A percentile compares a stretch with the other conserved stretches of the same genome.
These are phyloP conservation scores for Acacia pycnantha DNA, from an alignment of 331 rosid genomes.

Conservation along the genomic window DNA sequence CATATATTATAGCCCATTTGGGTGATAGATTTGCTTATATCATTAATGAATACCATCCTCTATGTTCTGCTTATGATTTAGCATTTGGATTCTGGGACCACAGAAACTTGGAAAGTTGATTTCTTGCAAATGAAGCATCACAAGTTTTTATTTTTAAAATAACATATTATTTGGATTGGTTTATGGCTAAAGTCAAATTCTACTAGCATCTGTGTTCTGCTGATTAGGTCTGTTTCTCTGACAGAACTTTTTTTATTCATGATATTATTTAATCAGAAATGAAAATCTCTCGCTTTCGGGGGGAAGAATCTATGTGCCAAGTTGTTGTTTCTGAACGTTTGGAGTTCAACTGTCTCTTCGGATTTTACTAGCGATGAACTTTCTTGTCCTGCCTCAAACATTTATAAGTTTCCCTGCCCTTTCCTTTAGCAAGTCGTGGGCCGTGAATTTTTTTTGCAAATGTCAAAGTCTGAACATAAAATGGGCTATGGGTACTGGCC, in stretches of 20 bases:
- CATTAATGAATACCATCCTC: not conserved
- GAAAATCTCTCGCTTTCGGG: too few species aligned
- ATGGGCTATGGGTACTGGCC: slow-evolving; percentile 15
- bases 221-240: not conserved
- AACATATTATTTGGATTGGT: not conserved
- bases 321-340: not conserved
- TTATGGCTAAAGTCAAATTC: not conserved
- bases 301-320: not conserved
- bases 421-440: not conserved
- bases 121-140: not conserved
- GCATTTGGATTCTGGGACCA: not conserved
- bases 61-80: not conserved
- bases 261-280: too few species aligned
- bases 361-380: too few species aligned
- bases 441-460: not conserved
- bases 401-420: not conserved
- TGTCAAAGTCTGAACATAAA: not conserved
- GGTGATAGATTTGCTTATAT: not conserved
- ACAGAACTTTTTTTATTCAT: too few species aligned
- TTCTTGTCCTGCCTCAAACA: not conserved
- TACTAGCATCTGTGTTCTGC: not conserved
- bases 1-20: not conserved
- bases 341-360: not conserved
- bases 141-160: not conserved
- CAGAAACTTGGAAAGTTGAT: not conserved